Base-by-base conservation (phyloP, 140 eudicot genomes). In the Erigeron philadelphicus region DNA sequence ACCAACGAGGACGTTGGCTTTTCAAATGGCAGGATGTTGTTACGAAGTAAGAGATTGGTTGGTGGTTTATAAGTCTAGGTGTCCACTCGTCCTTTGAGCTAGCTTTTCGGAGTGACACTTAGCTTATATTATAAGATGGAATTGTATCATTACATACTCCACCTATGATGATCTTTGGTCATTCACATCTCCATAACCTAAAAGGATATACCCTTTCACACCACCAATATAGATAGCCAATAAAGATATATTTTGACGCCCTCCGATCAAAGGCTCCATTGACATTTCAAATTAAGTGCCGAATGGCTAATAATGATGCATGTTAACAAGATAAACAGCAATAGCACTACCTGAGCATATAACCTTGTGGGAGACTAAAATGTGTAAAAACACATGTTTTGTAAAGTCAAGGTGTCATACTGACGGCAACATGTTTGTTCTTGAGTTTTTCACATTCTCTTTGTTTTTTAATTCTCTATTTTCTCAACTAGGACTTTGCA, bases 171-270 rank as follows among this genome's bases (percentile, higher is more conserved):
- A 63, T 6, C 38, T 68, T 68, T 1, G 53, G 35, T 21, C 11
- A 9, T 1, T 55, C 72, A 21, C 18, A 8, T 13, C 38, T 11
- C 64, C 52, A 71, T 0, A 77, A 25, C 17, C 41, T 35, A 19
- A 31, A 31, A 3, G 38, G 38, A 31, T 31, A 31, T 70, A 77
- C 0, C 81, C 77, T 17, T 77, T 78, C 5, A 71, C 69, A 8
- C 77, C 78, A 8, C 77, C 78, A 2, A 2, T 11, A 9, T 9
- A 12, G 40, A 43, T 71, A 77, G 3, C 73, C 69, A 1, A 71
- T 9, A 15, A 77, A 43, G 13, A 72, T 50, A 7, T 66, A 60
- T 38, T 57, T 78, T 3, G 13, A 7, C 0, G 82, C 72, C 9
- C 75, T 46, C 2, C 53, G 38, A 4, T 67, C 75, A 5, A 72